phyloP scores from a whole-genome alignment of 306 rosid species.

The Citrullus amarus region DNA sequence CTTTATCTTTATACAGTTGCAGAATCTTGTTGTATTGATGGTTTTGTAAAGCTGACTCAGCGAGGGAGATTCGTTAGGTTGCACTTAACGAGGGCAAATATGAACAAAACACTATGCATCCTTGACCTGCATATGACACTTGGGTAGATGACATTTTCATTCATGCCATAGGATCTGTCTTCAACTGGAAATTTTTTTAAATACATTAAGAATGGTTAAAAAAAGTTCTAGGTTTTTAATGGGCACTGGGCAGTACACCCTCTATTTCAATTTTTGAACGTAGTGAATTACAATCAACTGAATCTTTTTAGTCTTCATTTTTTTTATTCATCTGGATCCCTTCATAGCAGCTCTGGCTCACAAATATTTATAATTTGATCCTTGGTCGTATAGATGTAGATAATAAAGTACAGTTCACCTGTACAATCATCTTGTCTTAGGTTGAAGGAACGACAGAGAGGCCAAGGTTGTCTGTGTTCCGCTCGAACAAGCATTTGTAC shows the following conservation, averaged over 20 bases:
- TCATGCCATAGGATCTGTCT: background rate
- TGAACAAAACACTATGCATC: background rate
- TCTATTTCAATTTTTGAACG: background rate
- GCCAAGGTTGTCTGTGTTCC: constrained; percentile 81
- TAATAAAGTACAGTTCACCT: background rate
- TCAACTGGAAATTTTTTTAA: background rate
- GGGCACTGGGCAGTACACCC: background rate
- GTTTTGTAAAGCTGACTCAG: background rate
- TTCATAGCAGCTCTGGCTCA: background rate
- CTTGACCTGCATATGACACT: background rate
- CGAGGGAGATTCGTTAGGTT: background rate
- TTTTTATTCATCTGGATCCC: background rate
- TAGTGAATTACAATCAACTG: background rate
- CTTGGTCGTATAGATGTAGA: constrained; percentile 7
- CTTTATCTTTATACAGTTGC: background rate
- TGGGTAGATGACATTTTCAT: background rate
- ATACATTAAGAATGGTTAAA: background rate
- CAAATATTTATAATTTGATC: background rate
- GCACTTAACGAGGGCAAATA: background rate
- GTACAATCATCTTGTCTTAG: constrained; percentile 26
- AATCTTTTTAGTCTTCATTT: background rate
- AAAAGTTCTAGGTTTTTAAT: background rate
- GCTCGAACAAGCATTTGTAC: constrained; percentile 83
- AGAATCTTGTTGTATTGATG: background rate
- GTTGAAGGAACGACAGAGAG: constrained; percentile 94